A percentile compares a stretch with the other conserved stretches of the same genome.
Evolutionary conservation across 1,284 basidiomycete species (phyloP).

Genomic region (Microstroma glucosiphilum): DNA sequence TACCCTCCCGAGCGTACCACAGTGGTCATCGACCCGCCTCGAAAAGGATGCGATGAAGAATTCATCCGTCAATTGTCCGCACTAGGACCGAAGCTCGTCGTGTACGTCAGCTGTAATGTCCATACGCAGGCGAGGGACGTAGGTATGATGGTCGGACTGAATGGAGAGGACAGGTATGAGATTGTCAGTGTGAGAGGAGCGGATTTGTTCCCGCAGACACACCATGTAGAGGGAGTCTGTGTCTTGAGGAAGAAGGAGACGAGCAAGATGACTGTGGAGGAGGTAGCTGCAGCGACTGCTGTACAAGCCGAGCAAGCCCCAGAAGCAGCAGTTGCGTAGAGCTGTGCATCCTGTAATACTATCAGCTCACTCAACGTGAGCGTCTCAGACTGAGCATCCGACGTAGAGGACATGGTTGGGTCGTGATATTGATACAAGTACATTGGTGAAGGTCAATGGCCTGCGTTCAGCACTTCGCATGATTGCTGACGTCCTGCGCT

Average conservation of each 20-base stretch:
- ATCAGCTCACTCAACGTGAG: too few relatives aligned
- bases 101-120: conserved; percentile 67
- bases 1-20: conserved; percentile 68
- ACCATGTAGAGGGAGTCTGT: conserved; percentile 49
- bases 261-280: too few relatives aligned
- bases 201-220: conserved; percentile 49
- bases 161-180: conserved; percentile 22
- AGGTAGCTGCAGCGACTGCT: too few relatives aligned
- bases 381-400: too few relatives aligned
- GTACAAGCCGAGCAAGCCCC: too few relatives aligned
- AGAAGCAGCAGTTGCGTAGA: too few relatives aligned
- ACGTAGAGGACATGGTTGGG: too few relatives aligned
- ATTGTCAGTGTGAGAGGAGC: conserved; percentile 44
- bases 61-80: conserved; percentile 47
- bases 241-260: conserved; percentile 21
- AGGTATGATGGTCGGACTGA: conserved; percentile 28
- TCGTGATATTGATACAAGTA: too few relatives aligned
- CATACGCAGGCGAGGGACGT: conserved; percentile 55
- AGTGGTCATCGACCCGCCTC: conserved; percentile 45
- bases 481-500: too few relatives aligned
- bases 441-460: too few relatives aligned
- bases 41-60: conserved; percentile 36
- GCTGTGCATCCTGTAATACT: too few relatives aligned
- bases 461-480: too few relatives aligned
- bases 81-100: conserved; percentile 37